Base-by-base conservation (phyloP, 441 rosid species). In the Arabidopsis lyrata region DNA sequence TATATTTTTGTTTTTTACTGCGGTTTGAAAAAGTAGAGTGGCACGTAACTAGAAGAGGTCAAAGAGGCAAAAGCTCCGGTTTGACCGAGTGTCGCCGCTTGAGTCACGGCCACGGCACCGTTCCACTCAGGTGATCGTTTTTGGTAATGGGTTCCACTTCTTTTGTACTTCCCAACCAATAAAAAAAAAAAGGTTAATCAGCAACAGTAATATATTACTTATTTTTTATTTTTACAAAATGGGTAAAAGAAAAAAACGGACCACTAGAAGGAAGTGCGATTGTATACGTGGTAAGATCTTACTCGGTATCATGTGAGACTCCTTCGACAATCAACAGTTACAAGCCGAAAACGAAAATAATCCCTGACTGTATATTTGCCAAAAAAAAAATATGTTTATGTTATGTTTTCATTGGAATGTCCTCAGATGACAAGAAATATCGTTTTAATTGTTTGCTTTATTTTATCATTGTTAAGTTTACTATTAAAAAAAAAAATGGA, bases 61-160 rank as follows among this genome's bases (percentile, higher is more conserved):
- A 86, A 57, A 74, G 74, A 78, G 74, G 81, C 90, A 88, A 63
- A 68, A 24, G 62, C 69, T 77, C 91, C 87, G 85, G 49, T 77
- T 80, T 74, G 73, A 83, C 87, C 81, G 87, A 77, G 18, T 52
- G 70, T 72, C 84, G 77, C 87, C 88, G 81, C 90, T 83, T 68
- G 74, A 75, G 75, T 81, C 63, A 86, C 92, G 95, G 84, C 83
- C 64, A 66, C 81, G 82, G 60, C 38, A 81, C 38, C 61, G 31
- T 41, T 63, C 65, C 64, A 76, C 64, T 56, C 75, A 65, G 80
- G 39, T 58, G 65, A 55, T 11, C 41, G 66, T 55, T 76, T 16
- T 47, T 35, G 31, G 27, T 62, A 7, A 44, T 45, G 41, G 41
- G 50, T n/a, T 63, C 66, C 41, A 24, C 68, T 31, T 29, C 5